Evolutionary conservation across 768 basidiomycete species (phyloP).

Genomic region (Serendipita sp.): DNA sequence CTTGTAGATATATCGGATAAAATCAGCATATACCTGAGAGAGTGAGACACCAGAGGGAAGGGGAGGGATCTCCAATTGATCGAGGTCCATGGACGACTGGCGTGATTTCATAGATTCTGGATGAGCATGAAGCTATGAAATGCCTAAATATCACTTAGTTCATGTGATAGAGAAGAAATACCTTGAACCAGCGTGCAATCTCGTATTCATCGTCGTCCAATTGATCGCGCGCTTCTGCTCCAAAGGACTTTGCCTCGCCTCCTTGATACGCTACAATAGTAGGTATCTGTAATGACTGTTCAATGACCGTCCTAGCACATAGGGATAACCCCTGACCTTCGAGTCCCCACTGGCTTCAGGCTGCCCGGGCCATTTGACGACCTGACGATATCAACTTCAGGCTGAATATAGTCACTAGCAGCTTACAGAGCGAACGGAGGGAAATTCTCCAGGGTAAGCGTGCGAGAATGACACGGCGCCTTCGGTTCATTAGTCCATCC

Average conservation of each 20-base stretch:
- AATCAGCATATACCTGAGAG: constrained; percentile 6
- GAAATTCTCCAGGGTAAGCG: no score
- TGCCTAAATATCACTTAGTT: no score
- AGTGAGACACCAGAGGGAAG: background rate
- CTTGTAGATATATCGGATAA: background rate
- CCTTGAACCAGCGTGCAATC: background rate
- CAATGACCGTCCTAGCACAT: no score
- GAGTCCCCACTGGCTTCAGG: constrained; percentile 1
- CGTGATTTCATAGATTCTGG: background rate
- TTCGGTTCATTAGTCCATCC: no score
- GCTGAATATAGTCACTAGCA: no score
- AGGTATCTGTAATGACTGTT: background rate
- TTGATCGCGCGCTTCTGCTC: background rate
- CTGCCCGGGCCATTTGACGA: constrained; percentile 7
- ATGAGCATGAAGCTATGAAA: background rate
- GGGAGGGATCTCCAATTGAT: background rate
- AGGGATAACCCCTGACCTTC: background rate
- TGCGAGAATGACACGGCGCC: no score
- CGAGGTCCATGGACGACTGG: background rate
- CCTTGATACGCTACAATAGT: background rate
- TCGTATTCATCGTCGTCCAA: background rate
- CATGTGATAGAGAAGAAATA: no score
- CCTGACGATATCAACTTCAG: background rate
- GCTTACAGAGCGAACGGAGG: no score
- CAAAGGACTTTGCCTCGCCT: background rate